Conservation (phyloP, 2,329 filamentous ascomycete species). For the Fusarium sp. region DNA sequence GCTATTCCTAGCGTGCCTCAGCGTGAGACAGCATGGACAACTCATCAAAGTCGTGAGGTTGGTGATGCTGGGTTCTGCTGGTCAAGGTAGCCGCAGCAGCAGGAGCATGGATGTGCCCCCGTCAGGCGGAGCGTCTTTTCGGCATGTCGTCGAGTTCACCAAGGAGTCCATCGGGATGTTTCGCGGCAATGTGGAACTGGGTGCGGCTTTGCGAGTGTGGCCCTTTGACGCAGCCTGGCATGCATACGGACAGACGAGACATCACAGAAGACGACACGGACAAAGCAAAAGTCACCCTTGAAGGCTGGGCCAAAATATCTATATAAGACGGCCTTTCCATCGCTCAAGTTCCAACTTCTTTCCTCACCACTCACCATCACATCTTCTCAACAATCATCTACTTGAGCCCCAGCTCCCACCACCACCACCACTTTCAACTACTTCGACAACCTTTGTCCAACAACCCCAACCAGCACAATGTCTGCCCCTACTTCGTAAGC, state of each 20-base stretch:
- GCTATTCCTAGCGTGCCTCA: conserved; percentile 31
- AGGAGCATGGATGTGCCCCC: neutral
- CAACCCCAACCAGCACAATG: conserved; percentile 38
- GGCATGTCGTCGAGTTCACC: conserved; percentile 5
- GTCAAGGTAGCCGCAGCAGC: conserved; percentile 9
- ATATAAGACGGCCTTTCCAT: conserved; percentile 40
- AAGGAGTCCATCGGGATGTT: conserved; percentile 28
- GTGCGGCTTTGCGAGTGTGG: conserved; percentile 1
- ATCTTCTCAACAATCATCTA: conserved; percentile 41
- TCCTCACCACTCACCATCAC: conserved; percentile 39
- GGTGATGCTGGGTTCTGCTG: conserved; percentile 25
- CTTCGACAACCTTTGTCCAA: conserved; percentile 34
- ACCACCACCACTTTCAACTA: conserved; percentile 23
- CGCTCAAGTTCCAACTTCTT: conserved; percentile 16
- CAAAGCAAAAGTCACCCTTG: conserved; percentile 19
- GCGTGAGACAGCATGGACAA: conserved; percentile 42
- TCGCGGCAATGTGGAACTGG: conserved; percentile 29
- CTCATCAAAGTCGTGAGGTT: conserved; percentile 37
- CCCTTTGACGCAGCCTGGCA: neutral
- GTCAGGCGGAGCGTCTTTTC: neutral
- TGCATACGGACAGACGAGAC: conserved; percentile 3
- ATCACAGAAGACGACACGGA: conserved; percentile 8
- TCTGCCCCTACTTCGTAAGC: conserved; percentile 46
- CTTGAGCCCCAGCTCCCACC: conserved; percentile 37
- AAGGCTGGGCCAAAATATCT: conserved; percentile 24